A percentile compares a stretch with the other conserved stretches of the same genome.
Conservation (phyloP, 805 yeast genomes). For the Kuraishia cidri region DNA sequence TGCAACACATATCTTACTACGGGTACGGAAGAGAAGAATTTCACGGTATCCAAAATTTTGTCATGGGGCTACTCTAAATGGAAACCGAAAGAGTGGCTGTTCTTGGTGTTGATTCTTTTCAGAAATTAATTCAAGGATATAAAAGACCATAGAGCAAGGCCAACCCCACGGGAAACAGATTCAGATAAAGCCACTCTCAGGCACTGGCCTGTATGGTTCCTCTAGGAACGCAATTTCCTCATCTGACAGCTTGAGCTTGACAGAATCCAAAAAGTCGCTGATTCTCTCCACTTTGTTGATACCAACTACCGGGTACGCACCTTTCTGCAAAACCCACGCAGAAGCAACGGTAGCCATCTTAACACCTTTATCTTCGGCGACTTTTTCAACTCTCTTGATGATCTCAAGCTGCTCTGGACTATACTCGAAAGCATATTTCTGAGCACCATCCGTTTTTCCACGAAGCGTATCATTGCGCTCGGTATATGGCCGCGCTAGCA, state of each 20-base stretch:
- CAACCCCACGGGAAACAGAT: too few species aligned
- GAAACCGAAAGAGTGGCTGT: too few species aligned
- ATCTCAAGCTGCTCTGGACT: conserved; percentile 21
- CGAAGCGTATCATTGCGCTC: conserved; percentile 13
- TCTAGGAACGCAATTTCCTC: conserved; percentile 27
- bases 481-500: conserved; percentile 36
- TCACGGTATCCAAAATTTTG: too few species aligned
- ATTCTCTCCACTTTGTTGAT: conserved; percentile 36
- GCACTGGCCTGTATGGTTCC: conserved; percentile 21
- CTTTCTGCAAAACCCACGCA: conserved; percentile 46
- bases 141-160: too few species aligned
- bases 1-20: too few species aligned
- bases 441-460: conserved; percentile 12
- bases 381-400: conserved; percentile 42
- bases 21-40: too few species aligned
- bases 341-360: conserved; percentile 46
- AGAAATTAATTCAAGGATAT: too few species aligned
- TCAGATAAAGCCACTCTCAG: too few species aligned
- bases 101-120: too few species aligned
- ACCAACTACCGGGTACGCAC: conserved; percentile 47
- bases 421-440: conserved; percentile 45
- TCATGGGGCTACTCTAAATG: too few species aligned
- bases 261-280: conserved; percentile 40
- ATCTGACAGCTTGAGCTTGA: conserved; percentile 26
- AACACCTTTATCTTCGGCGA: conserved; percentile 35